These are phyloP conservation scores for Chaetothyriales sp. DNA, from an alignment of 2,329 filamentous ascomycete genomes.

Conservation along the genomic window DNA sequence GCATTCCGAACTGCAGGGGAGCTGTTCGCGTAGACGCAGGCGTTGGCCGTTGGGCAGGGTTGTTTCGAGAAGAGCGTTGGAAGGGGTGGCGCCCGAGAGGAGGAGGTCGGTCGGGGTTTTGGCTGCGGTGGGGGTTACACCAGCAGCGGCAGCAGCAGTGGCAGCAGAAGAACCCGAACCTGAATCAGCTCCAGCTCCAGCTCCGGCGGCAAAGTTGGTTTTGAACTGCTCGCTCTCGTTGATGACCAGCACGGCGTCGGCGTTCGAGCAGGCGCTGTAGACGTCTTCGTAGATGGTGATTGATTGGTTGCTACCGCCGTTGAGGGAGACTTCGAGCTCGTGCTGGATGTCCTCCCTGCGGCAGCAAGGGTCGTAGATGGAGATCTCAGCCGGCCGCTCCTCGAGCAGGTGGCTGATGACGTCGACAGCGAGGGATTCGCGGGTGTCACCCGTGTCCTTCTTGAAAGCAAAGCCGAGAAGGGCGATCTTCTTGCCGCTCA, in stretches of 20 bases:
- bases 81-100: slow-evolving; percentile 1
- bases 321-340: slow-evolving; percentile 23
- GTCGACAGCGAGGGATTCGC: slow-evolving; percentile 54
- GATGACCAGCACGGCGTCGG: slow-evolving; percentile 35
- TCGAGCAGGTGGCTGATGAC: slow-evolving; percentile 51
- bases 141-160: neutral
- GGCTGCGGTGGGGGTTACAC: neutral
- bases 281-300: slow-evolving; percentile 29
- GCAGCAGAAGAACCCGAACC: slow-evolving; percentile 1
- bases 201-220: slow-evolving; percentile 10
- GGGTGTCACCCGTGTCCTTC: slow-evolving; percentile 61
- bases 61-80: slow-evolving; percentile 1
- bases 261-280: slow-evolving; percentile 31
- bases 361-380: slow-evolving; percentile 51
- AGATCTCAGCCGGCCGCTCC: slow-evolving; percentile 48
- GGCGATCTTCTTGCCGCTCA: slow-evolving; percentile 52
- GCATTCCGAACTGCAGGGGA: neutral
- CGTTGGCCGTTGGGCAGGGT: neutral
- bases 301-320: neutral
- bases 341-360: slow-evolving; percentile 25
- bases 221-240: slow-evolving; percentile 41
- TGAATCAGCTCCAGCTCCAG: neutral
- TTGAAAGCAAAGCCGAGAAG: slow-evolving; percentile 68
- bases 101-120: slow-evolving; percentile 4
- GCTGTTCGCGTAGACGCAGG: neutral